Conservation (phyloP, 352 stramenopile species). For the Pythium inflatum region DNA sequence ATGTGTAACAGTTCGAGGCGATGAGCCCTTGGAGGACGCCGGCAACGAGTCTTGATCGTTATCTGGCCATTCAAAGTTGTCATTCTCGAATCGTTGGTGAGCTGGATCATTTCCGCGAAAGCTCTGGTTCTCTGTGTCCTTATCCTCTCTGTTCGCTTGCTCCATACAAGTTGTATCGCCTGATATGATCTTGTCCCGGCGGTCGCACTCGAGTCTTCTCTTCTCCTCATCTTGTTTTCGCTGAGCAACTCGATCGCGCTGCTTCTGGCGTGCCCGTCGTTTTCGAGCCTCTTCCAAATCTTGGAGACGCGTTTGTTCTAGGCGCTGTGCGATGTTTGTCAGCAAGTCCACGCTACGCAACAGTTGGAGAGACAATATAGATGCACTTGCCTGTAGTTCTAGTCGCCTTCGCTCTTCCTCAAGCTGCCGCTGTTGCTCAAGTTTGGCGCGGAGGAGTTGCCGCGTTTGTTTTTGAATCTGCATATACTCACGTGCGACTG, state of each 20-base stretch:
- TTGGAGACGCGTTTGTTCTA: slow-evolving; percentile 33
- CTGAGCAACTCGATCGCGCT: slow-evolving; percentile 16
- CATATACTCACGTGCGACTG: slow-evolving; percentile 69
- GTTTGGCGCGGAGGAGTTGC: slow-evolving; percentile 37
- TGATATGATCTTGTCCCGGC: not conserved
- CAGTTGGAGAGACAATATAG: too few species aligned
- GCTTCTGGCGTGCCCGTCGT: slow-evolving; percentile 26
- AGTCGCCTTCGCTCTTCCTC: slow-evolving; percentile 44
- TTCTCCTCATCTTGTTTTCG: slow-evolving; percentile 17
- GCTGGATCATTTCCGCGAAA: slow-evolving; percentile 8
- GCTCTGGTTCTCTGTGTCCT: slow-evolving; percentile 24
- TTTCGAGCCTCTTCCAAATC: slow-evolving; percentile 30
- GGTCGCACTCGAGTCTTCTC: not conserved
- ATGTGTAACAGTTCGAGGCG: not conserved
- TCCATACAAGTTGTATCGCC: too few species aligned
- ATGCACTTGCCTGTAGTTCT: slow-evolving; percentile 49
- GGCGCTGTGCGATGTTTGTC: slow-evolving; percentile 10
- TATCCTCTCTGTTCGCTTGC: not conserved
- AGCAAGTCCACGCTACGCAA: too few species aligned
- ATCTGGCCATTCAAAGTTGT: slow-evolving; percentile 10
- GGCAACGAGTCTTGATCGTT: not conserved
- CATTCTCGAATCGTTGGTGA: not conserved
- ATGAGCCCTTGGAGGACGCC: not conserved
- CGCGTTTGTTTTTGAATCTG: slow-evolving; percentile 61
- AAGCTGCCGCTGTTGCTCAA: slow-evolving; percentile 37